Conservation (phyloP, 1,284 basidiomycete genomes). For the Phlebopus sp. region DNA sequence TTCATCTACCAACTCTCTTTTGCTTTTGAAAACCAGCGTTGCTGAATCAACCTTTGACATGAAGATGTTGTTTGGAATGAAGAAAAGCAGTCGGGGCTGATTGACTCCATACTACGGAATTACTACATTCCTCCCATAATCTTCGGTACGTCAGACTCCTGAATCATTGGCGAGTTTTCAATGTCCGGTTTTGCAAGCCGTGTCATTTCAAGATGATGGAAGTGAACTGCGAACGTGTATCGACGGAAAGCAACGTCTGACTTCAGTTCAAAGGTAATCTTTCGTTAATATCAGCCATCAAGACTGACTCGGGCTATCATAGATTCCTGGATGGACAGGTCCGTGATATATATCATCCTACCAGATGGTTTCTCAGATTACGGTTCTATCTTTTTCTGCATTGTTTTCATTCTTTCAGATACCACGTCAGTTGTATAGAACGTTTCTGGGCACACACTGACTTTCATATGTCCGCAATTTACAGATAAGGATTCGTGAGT, state of each 20-base stretch:
- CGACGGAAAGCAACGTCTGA: conserved; percentile 54
- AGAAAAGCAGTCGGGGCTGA: conserved; percentile 45
- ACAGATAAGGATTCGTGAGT: conserved; percentile 43
- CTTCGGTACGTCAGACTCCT: conserved; percentile 37
- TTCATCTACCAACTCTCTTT: conserved; percentile 1
- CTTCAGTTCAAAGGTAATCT: conserved; percentile 47
- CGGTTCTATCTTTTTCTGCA: background rate
- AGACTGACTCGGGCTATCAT: conserved; percentile 6
- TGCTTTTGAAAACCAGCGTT: background rate
- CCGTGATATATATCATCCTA: conserved; percentile 16
- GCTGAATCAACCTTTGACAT: background rate
- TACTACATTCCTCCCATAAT: conserved; percentile 56
- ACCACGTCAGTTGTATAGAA: conserved; percentile 30
- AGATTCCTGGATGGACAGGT: conserved; percentile 53
- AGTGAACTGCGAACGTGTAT: conserved; percentile 46
- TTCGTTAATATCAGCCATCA: background rate
- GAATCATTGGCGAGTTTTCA: background rate
- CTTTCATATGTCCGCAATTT: background rate
- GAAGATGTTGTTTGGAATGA: conserved; percentile 51
- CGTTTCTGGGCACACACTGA: conserved; percentile 6
- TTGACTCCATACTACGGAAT: conserved; percentile 55
- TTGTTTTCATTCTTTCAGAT: conserved; percentile 30
- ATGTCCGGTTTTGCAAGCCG: conserved; percentile 8
- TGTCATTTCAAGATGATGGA: conserved; percentile 38
- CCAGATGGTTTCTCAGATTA: background rate